Evolutionary conservation across 75 land plant species (phyloP).

Genomic region (Pinus albicaulis): DNA sequence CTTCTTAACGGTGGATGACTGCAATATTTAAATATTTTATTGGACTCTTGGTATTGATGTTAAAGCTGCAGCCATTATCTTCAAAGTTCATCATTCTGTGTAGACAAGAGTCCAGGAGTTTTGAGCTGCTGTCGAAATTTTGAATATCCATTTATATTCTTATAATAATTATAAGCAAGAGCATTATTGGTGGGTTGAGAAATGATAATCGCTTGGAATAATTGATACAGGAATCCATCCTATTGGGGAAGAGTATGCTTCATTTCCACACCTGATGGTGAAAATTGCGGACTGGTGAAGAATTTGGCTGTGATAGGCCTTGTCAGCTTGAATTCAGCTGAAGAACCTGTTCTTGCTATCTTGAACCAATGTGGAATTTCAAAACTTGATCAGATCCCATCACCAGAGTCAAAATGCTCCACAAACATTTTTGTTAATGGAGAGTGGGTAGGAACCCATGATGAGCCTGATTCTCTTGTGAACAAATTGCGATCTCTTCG

Average conservation of each 20-base stretch:
- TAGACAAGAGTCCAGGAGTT: background rate
- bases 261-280: conserved; percentile 89
- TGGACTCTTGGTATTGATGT: background rate
- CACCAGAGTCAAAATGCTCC: conserved; percentile 17
- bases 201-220: background rate
- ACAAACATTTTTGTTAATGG: conserved; percentile 81
- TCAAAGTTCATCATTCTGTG: background rate
- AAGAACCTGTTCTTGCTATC: conserved; percentile 34
- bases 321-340: conserved; percentile 41
- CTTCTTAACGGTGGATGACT: background rate
- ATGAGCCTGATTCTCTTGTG: conserved; percentile 42
- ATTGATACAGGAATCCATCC: conserved; percentile 69
- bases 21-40: background rate
- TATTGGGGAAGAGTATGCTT: conserved; percentile 89
- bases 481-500: conserved; percentile 38
- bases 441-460: conserved; percentile 67
- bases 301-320: conserved; percentile 75
- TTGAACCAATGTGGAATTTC: conserved; percentile 56
- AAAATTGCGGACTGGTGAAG: conserved; percentile 92
- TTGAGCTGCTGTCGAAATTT: background rate
- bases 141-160: background rate
- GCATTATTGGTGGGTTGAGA: background rate
- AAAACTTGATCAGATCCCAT: conserved; percentile 30
- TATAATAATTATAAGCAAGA: background rate
- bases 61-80: background rate